Evolutionary conservation across 2,329 filamentous ascomycete genomes (phyloP).

Genomic region (Xylariaceae sp.): DNA sequence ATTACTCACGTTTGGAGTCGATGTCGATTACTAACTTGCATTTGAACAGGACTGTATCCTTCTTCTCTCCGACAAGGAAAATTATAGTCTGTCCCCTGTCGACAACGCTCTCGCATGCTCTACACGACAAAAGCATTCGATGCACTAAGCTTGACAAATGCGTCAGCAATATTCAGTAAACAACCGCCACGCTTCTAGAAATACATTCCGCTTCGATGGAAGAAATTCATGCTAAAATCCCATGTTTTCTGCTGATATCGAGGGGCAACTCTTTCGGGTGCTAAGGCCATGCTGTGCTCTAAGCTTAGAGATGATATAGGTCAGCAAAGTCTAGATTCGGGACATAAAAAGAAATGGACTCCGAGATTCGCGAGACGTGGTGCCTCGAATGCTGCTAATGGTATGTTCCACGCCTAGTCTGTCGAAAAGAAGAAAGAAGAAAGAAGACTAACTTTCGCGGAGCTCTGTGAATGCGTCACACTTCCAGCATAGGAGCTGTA

Average conservation of each 20-base stretch:
- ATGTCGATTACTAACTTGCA: too few species aligned
- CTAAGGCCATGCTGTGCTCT: background rate
- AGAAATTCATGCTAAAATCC: background rate
- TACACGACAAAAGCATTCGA: background rate
- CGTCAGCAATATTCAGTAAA: too few species aligned
- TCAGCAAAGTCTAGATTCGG: background rate
- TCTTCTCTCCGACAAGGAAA: background rate
- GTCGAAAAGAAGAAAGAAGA: too few species aligned
- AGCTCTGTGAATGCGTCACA: too few species aligned
- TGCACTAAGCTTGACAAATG: background rate
- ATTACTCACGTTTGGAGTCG: too few species aligned
- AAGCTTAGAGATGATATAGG: background rate
- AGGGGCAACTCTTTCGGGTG: background rate
- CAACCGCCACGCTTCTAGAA: too few species aligned
- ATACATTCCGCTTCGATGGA: background rate
- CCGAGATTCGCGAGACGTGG: background rate
- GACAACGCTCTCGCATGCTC: background rate
- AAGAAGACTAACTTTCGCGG: too few species aligned
- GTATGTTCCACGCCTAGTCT: too few species aligned
- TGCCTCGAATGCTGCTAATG: background rate
- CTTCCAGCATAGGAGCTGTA: too few species aligned
- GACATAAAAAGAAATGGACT: background rate
- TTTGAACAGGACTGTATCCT: background rate
- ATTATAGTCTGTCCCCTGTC: background rate
- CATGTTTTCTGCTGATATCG: background rate